phyloP scores from a whole-genome alignment of 2,329 filamentous ascomycete species.

The Fusarium pseudoanthophilum region DNA sequence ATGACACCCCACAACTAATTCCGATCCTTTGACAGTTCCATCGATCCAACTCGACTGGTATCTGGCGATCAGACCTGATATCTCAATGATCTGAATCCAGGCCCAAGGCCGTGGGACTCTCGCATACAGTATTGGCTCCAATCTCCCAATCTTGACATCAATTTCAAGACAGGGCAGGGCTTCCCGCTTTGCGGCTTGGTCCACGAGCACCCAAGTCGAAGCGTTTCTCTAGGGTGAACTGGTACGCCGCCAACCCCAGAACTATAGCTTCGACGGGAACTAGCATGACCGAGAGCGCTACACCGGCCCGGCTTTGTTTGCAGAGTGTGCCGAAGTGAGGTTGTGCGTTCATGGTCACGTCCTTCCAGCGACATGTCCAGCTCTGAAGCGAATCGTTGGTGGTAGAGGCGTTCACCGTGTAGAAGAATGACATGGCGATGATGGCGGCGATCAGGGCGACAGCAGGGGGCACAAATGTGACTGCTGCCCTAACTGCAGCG shows the following conservation, averaged over 20 bases:
- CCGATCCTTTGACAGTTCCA: background rate
- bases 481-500: conserved; percentile 24
- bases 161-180: conserved; percentile 43
- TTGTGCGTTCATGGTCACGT: conserved; percentile 61
- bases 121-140: background rate
- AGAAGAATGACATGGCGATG: conserved; percentile 67
- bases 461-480: conserved; percentile 44
- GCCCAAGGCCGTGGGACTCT: conserved; percentile 18
- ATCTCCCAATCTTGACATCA: background rate
- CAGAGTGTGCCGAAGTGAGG: conserved; percentile 69
- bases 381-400: conserved; percentile 66
- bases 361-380: conserved; percentile 71
- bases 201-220: conserved; percentile 36
- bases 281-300: conserved; percentile 66
- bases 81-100: conserved; percentile 4
- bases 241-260: conserved; percentile 58
- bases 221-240: conserved; percentile 58
- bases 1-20: background rate
- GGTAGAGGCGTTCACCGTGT: conserved; percentile 64
- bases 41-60: background rate
- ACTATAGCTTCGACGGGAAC: conserved; percentile 66
- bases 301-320: conserved; percentile 63
- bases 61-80: background rate
- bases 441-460: conserved; percentile 55
- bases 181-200: conserved; percentile 50